A percentile compares a stretch with the other conserved stretches of the same genome.
These are phyloP conservation scores for Bryopsis sp. DNA, from an alignment of 139 green algal species.

Conservation along the genomic window DNA sequence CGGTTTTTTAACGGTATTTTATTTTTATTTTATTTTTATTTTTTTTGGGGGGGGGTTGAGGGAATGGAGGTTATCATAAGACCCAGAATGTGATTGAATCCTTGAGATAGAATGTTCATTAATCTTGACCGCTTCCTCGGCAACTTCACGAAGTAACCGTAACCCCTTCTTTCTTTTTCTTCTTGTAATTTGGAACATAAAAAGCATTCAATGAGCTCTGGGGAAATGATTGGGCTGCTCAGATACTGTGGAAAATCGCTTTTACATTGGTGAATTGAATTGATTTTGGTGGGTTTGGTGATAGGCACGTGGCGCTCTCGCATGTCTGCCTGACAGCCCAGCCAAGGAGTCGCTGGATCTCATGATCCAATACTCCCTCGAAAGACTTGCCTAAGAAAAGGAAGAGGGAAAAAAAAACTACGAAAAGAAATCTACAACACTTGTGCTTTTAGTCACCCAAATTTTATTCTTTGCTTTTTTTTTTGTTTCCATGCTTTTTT, in stretches of 20 bases:
- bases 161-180: too few relatives aligned
- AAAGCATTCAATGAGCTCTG: background rate
- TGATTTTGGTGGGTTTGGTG: conserved; percentile 12
- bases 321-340: conserved; percentile 56
- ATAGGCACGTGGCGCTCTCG: conserved; percentile 47
- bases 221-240: background rate
- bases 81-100: background rate
- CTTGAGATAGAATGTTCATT: background rate
- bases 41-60: background rate
- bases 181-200: too few relatives aligned
- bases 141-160: background rate
- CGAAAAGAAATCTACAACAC: too few relatives aligned
- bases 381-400: conserved; percentile 78
- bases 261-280: too few relatives aligned
- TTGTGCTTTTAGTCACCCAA: too few relatives aligned
- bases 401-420: too few relatives aligned
- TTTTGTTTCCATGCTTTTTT: too few relatives aligned
- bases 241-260: too few relatives aligned
- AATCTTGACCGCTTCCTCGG: background rate
- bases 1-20: too few relatives aligned
- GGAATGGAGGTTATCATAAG: background rate
- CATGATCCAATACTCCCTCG: conserved; percentile 95
- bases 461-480: too few relatives aligned
- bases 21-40: background rate
- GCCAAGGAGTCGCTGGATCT: conserved; percentile 67